A percentile compares a stretch with the other conserved stretches of the same genome.
These are phyloP conservation scores for Acanthamoeba healyi DNA, from an alignment of 208 protist species.

Conservation along the genomic window DNA sequence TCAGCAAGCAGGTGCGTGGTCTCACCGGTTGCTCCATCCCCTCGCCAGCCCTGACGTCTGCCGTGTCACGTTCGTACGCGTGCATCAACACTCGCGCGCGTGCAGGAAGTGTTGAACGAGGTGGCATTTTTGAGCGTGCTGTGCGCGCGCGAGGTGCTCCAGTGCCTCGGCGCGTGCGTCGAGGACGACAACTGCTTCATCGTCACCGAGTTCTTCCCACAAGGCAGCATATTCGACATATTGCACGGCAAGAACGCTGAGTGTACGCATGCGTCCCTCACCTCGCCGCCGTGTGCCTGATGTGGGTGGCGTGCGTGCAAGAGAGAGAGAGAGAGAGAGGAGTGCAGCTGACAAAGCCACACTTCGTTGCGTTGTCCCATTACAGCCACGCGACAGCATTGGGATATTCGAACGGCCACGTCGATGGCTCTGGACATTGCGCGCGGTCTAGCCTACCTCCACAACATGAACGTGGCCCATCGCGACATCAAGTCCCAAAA, in stretches of 20 bases:
- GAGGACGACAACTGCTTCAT: conserved; percentile 63
- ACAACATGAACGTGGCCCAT: conserved; percentile 76
- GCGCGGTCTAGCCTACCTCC: conserved; percentile 86
- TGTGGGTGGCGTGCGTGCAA: no score
- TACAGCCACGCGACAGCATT: not conserved
- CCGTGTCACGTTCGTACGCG: no score
- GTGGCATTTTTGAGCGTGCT: conserved; percentile 60
- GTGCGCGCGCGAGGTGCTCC: conserved; percentile 20
- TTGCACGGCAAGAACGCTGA: conserved; percentile 37
- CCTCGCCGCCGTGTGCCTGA: not conserved
- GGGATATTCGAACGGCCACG: conserved; percentile 44
- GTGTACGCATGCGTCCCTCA: not conserved
- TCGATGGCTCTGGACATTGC: conserved; percentile 85
- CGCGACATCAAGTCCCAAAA: conserved; percentile 68
- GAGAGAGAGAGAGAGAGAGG: no score
- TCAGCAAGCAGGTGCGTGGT: no score
- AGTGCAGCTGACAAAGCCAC: no score
- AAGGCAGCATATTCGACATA: conserved; percentile 45
- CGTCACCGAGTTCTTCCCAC: conserved; percentile 57
- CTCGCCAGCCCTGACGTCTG: no score
- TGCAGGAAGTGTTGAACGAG: conserved; percentile 60
- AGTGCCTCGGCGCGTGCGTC: conserved; percentile 58
- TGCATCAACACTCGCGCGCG: no score
- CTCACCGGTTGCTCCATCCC: no score
- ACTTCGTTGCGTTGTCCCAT: not conserved